phyloP scores from a whole-genome alignment of 345 rosid species.

The Brassica incana region DNA sequence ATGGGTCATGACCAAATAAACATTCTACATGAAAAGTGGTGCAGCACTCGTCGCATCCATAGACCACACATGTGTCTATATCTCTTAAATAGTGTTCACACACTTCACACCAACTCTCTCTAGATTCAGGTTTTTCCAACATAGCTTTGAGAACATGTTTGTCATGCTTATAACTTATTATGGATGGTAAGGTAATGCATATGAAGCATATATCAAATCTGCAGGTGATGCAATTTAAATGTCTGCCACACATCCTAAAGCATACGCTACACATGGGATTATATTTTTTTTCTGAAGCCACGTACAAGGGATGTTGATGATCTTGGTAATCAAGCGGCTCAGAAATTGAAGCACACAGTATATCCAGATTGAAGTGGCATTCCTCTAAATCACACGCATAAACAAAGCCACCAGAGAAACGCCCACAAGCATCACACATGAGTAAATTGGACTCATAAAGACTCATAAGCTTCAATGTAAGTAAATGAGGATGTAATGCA shows the following conservation, averaged over 20 bases:
- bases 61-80: too few species aligned
- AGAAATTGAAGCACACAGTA: not conserved
- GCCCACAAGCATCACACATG: not conserved
- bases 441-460: not conserved
- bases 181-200: not conserved
- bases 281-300: not conserved
- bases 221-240: not conserved
- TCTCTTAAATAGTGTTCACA: not conserved
- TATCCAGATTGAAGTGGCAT: not conserved
- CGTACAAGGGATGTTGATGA: not conserved
- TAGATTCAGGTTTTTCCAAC: not conserved
- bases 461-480: not conserved
- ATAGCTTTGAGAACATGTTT: not conserved
- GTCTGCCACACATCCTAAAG: not conserved
- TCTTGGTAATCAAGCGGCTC: not conserved
- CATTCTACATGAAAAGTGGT: too few species aligned
- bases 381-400: not conserved
- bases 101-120: not conserved
- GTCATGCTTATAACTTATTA: not conserved
- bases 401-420: not conserved
- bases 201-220: not conserved
- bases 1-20: too few species aligned
- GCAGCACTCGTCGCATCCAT: too few species aligned
- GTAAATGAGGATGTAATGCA: not conserved
- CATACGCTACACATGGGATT: not conserved